A percentile compares a stretch with the other conserved stretches of the same genome.
Conservation (phyloP, 495 filamentous ascomycete species). For the Penicillium tannophilum region DNA sequence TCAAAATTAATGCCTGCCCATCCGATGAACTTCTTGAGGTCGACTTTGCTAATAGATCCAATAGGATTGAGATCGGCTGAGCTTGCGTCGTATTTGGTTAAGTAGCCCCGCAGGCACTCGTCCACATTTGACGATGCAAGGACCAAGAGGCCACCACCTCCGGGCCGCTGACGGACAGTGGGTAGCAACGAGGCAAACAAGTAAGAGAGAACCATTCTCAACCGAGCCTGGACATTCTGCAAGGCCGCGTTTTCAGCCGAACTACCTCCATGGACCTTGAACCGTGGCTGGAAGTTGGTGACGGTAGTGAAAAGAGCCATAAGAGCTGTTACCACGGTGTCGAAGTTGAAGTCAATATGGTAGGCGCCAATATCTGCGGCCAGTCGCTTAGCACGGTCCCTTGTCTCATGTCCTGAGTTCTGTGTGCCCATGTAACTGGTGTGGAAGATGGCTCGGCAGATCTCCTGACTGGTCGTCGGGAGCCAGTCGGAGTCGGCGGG, state of each 20-base stretch:
- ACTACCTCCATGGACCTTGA: constrained; percentile 68
- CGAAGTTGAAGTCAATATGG: constrained; percentile 78
- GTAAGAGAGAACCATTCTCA: constrained; percentile 81
- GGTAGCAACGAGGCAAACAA: constrained; percentile 70
- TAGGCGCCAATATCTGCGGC: constrained; percentile 71
- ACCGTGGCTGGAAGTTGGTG: constrained; percentile 61
- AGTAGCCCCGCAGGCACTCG: constrained; percentile 64
- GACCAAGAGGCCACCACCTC: constrained; percentile 63
- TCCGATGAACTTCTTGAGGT: constrained; percentile 76
- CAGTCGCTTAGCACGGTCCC: constrained; percentile 68
- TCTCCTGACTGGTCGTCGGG: constrained; percentile 58
- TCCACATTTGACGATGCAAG: constrained; percentile 64
- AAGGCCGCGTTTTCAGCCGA: constrained; percentile 65
- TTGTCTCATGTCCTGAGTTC: constrained; percentile 71
- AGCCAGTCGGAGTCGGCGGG: constrained; percentile 52
- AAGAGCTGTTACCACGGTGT: constrained; percentile 59
- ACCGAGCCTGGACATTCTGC: constrained; percentile 81
- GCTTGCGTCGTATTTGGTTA: constrained; percentile 70
- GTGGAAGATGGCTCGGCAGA: constrained; percentile 67
- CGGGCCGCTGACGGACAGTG: constrained; percentile 51
- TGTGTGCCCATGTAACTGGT: constrained; percentile 82
- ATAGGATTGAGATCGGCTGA: constrained; percentile 70
- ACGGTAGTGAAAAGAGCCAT: constrained; percentile 55
- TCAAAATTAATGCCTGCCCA: constrained; percentile 64
- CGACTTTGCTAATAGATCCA: constrained; percentile 70